Conservation (phyloP, 2,329 filamentous ascomycete genomes). For the Stemphylium lycopersici region DNA sequence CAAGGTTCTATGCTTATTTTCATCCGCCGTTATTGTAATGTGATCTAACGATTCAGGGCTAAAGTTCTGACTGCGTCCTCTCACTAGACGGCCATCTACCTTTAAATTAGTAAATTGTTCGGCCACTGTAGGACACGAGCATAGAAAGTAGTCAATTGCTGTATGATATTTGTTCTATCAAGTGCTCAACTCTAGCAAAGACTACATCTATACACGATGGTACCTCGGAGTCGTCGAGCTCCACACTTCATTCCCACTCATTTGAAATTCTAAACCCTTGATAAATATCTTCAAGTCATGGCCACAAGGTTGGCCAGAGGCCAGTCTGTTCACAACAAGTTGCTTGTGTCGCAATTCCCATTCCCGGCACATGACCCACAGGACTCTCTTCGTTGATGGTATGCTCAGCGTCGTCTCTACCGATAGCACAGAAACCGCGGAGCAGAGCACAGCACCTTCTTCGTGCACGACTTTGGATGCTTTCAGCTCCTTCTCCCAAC, state of each 20-base stretch:
- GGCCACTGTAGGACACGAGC: too few relatives aligned
- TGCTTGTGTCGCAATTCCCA: slow-evolving; percentile 39
- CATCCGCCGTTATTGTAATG: too few relatives aligned
- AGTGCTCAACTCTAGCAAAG: too few relatives aligned
- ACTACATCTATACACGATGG: neutral
- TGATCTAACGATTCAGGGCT: too few relatives aligned
- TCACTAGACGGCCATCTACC: too few relatives aligned
- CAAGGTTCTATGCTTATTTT: too few relatives aligned
- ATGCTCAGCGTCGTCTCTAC: slow-evolving; percentile 28
- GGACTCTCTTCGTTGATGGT: slow-evolving; percentile 35
- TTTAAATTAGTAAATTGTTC: too few relatives aligned
- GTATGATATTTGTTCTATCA: too few relatives aligned
- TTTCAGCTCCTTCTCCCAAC: slow-evolving; percentile 50
- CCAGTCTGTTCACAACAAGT: slow-evolving; percentile 4
- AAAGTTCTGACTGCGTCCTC: too few relatives aligned
- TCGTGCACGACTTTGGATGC: slow-evolving; percentile 13
- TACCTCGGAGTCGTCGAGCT: slow-evolving; percentile 31
- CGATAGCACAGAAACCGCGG: slow-evolving; percentile 40
- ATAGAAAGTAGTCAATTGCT: too few relatives aligned
- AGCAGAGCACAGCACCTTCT: slow-evolving; percentile 43
- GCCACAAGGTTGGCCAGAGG: neutral
- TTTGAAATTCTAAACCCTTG: slow-evolving; percentile 44
- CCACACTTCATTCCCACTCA: slow-evolving; percentile 47
- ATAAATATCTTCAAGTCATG: slow-evolving; percentile 26
- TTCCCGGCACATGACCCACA: slow-evolving; percentile 41